A percentile compares a stretch with the other conserved stretches of the same genome.
Conservation (phyloP, 148 eudicot genomes). For the Rhododendron griersonianum region DNA sequence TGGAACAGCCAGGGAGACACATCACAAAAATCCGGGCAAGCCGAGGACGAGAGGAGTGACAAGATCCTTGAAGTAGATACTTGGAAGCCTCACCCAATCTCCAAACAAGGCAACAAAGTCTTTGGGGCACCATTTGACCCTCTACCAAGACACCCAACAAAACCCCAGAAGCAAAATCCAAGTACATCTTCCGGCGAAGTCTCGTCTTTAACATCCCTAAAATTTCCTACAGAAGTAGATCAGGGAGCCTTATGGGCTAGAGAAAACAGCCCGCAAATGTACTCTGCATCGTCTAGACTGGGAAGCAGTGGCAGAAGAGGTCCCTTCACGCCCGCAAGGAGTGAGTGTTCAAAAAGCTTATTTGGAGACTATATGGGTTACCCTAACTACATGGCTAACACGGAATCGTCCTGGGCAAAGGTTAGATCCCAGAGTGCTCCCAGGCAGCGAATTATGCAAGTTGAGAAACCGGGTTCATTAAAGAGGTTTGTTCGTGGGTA, state of each 20-base stretch:
- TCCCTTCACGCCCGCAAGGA: constrained; percentile 58
- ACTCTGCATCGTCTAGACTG: constrained; percentile 43
- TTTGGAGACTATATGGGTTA: constrained; percentile 36
- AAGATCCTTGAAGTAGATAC: constrained; percentile 87
- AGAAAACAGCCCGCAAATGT: constrained; percentile 42
- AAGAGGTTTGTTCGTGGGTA: constrained; percentile 28
- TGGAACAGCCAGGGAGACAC: constrained; percentile 38
- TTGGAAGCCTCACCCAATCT: constrained; percentile 56
- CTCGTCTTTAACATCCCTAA: constrained; percentile 43
- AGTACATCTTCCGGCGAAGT: constrained; percentile 42
- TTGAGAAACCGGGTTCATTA: constrained; percentile 31
- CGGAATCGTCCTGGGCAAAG: constrained; percentile 66
- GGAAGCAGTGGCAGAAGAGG: constrained; percentile 46
- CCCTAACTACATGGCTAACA: constrained; percentile 74
- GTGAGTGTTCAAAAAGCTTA: constrained; percentile 51
- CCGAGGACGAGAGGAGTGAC: constrained; percentile 59
- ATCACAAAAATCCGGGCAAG: constrained; percentile 17
- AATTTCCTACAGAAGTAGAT: constrained; percentile 33
- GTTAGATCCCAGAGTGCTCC: constrained; percentile 80
- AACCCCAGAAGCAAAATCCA: constrained; percentile 32
- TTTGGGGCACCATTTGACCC: constrained; percentile 29
- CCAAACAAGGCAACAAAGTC: constrained; percentile 21
- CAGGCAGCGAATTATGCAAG: constrained; percentile 39
- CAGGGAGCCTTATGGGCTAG: constrained; percentile 19
- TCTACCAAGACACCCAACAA: constrained; percentile 30